These are phyloP conservation scores for Cercophora newfieldiana DNA, from an alignment of 495 filamentous ascomycete genomes.

Conservation along the genomic window DNA sequence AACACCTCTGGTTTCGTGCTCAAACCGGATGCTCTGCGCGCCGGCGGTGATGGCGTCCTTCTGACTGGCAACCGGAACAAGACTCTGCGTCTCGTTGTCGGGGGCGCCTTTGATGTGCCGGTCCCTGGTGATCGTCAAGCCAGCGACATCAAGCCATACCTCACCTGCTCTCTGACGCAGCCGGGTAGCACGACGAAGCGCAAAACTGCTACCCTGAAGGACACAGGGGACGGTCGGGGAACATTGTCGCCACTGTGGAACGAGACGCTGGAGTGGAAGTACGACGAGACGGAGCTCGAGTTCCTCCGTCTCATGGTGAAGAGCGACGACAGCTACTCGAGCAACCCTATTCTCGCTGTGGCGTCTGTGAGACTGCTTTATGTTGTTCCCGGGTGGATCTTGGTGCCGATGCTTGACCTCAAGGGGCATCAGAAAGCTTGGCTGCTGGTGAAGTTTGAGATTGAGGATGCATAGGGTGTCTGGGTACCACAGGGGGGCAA, in stretches of 20 bases:
- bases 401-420: conserved; percentile 55
- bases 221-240: conserved; percentile 14
- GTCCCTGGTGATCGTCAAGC: conserved; percentile 37
- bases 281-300: conserved; percentile 53
- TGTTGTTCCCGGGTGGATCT: conserved; percentile 50
- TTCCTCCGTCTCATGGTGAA: conserved; percentile 57
- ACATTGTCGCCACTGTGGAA: conserved; percentile 53
- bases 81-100: conserved; percentile 44
- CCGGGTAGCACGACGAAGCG: conserved; percentile 42
- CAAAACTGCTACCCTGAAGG: conserved; percentile 43
- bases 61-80: conserved; percentile 33
- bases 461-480: conserved; percentile 34
- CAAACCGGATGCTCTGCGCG: conserved; percentile 52
- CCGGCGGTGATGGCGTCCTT: conserved; percentile 44
- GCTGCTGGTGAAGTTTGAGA: conserved; percentile 52
- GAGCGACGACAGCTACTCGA: conserved; percentile 51
- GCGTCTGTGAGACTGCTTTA: conserved; percentile 50
- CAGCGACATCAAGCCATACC: conserved; percentile 48
- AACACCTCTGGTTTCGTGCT: conserved; percentile 56
- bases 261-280: conserved; percentile 55
- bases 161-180: conserved; percentile 55
- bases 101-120: conserved; percentile 52
- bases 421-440: conserved; percentile 52
- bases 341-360: conserved; percentile 51
- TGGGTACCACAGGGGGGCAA: neutral